Evolutionary conservation across 2,329 filamentous ascomycete species (phyloP).

Genomic region (Aspergillus udagawae): DNA sequence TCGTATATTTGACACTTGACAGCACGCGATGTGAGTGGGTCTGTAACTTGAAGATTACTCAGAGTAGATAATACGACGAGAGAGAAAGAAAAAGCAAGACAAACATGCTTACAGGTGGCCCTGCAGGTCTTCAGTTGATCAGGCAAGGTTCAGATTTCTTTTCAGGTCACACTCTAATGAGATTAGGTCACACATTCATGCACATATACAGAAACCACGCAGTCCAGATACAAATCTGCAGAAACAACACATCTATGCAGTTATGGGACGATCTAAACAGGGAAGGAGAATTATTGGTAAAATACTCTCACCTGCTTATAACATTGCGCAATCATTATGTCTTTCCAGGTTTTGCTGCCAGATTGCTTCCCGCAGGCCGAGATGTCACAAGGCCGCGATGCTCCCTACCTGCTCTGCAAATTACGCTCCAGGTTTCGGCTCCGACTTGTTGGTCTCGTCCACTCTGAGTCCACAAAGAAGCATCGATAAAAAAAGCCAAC

Average conservation of each 20-base stretch:
- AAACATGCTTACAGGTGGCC: background rate
- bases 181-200: background rate
- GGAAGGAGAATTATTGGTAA: background rate
- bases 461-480: too few relatives aligned
- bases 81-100: background rate
- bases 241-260: constrained; percentile 25
- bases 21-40: constrained; percentile 20
- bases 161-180: background rate
- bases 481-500: background rate
- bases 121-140: background rate
- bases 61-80: background rate
- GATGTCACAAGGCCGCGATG: background rate
- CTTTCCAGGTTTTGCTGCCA: background rate
- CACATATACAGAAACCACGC: constrained; percentile 3
- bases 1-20: constrained; percentile 6
- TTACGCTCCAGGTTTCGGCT: background rate
- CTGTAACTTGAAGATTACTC: background rate
- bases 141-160: background rate
- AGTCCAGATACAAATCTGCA: constrained; percentile 21
- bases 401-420: background rate
- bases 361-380: background rate
- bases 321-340: background rate
- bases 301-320: constrained; percentile 1
- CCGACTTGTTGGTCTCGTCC: background rate
- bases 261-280: constrained; percentile 4